These are phyloP conservation scores for Aspergillus aculeatus DNA, from an alignment of 2,329 filamentous ascomycete species.

Conservation along the genomic window DNA sequence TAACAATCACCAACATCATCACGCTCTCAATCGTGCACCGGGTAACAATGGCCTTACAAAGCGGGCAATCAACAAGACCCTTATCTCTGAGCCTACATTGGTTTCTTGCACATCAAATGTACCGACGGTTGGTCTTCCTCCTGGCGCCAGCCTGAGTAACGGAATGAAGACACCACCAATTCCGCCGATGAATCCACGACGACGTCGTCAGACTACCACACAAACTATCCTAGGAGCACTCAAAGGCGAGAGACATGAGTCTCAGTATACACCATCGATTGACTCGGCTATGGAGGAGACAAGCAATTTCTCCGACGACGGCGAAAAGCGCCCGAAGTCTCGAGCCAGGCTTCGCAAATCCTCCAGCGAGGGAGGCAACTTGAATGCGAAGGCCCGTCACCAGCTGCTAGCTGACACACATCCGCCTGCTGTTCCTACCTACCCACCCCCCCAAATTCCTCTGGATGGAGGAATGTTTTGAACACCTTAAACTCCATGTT, in stretches of 20 bases:
- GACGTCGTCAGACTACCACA: conserved; percentile 50
- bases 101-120: conserved; percentile 56
- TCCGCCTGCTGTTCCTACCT: conserved; percentile 33
- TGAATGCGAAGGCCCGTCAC: conserved; percentile 47
- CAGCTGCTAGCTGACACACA: conserved; percentile 33
- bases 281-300: conserved; percentile 35
- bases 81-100: conserved; percentile 61
- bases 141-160: conserved; percentile 56
- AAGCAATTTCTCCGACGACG: conserved; percentile 47
- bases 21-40: conserved; percentile 30
- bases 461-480: conserved; percentile 43
- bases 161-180: conserved; percentile 54
- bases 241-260: conserved; percentile 37
- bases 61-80: conserved; percentile 58
- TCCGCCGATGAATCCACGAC: conserved; percentile 60
- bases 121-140: conserved; percentile 57
- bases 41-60: conserved; percentile 47
- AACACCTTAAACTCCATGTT: conserved; percentile 5
- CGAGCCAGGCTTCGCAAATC: conserved; percentile 48
- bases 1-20: conserved; percentile 19
- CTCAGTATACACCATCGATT: conserved; percentile 23
- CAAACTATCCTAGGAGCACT: conserved; percentile 42
- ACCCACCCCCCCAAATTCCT: conserved; percentile 30
- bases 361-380: conserved; percentile 51
- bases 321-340: conserved; percentile 35